Evolutionary conservation across 2,329 filamentous ascomycete species (phyloP).

Genomic region (Colletotrichum liaoningense): DNA sequence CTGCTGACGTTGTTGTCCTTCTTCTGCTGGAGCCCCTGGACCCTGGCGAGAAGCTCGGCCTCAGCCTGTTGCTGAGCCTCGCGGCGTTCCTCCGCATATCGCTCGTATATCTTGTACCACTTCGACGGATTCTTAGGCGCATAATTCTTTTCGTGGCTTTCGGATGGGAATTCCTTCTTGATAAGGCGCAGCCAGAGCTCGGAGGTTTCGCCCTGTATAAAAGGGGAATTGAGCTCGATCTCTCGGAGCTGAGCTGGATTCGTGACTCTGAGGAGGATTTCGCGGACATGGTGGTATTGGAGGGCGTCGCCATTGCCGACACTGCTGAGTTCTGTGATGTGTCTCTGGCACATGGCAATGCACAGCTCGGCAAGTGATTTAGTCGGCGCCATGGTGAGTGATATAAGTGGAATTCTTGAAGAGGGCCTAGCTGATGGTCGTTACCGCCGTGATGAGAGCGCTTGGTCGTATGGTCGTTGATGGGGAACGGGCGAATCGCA

Average conservation of each 20-base stretch:
- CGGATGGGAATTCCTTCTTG: constrained; percentile 77
- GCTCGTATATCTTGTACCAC: constrained; percentile 84
- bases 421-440: background rate
- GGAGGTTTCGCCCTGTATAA: constrained; percentile 75
- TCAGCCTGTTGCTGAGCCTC: constrained; percentile 69
- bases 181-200: constrained; percentile 87
- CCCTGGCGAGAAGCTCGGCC: constrained; percentile 65
- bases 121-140: constrained; percentile 73
- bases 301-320: constrained; percentile 75
- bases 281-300: constrained; percentile 55
- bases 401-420: background rate
- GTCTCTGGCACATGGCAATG: constrained; percentile 62
- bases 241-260: constrained; percentile 79
- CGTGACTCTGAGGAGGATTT: constrained; percentile 78
- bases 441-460: background rate
- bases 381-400: constrained; percentile 37
- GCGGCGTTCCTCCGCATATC: constrained; percentile 71
- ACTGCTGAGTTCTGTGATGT: constrained; percentile 70
- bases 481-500: background rate
- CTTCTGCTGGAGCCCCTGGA: constrained; percentile 68
- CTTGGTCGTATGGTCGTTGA: background rate
- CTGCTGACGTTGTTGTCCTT: constrained; percentile 68
- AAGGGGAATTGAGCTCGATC: constrained; percentile 81
- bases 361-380: constrained; percentile 65
- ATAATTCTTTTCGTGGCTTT: constrained; percentile 69